These are phyloP conservation scores for Copromyces sp. DNA, from an alignment of 495 filamentous ascomycete species.

Conservation along the genomic window DNA sequence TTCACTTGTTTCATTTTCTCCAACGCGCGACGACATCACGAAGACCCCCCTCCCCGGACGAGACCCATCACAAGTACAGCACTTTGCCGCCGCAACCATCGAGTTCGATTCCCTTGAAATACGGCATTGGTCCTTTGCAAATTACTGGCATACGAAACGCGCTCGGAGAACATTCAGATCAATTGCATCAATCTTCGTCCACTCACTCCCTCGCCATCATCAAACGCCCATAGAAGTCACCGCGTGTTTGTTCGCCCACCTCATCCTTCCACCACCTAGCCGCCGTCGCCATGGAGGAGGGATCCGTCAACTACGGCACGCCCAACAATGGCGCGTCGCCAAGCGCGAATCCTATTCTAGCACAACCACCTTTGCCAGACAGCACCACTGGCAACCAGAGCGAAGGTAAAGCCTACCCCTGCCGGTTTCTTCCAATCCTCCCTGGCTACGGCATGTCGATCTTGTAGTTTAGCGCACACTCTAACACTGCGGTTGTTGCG, in stretches of 20 bases:
- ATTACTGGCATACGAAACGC: not conserved
- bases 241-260: not conserved
- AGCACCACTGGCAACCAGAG: constrained; percentile 9
- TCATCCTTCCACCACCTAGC: not conserved
- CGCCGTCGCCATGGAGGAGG: constrained; percentile 43
- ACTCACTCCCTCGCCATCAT: not conserved
- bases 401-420: constrained; percentile 23
- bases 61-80: constrained; percentile 11
- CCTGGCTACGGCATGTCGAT: not conserved
- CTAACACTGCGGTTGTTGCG: not conserved
- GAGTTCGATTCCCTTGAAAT: not conserved
- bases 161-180: not conserved
- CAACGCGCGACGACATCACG: constrained; percentile 26
- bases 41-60: constrained; percentile 9
- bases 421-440: not conserved
- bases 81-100: constrained; percentile 11
- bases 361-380: constrained; percentile 40
- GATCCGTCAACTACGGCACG: constrained; percentile 42
- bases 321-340: constrained; percentile 42
- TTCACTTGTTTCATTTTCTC: constrained; percentile 16
- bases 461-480: not conserved
- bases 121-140: not conserved
- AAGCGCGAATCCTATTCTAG: constrained; percentile 38
- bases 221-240: not conserved
- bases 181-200: not conserved